A percentile compares a stretch with the other conserved stretches of the same genome.
These are phyloP conservation scores for Hydrangea macrophylla DNA, from an alignment of 148 eudicot genomes.

Conservation along the genomic window DNA sequence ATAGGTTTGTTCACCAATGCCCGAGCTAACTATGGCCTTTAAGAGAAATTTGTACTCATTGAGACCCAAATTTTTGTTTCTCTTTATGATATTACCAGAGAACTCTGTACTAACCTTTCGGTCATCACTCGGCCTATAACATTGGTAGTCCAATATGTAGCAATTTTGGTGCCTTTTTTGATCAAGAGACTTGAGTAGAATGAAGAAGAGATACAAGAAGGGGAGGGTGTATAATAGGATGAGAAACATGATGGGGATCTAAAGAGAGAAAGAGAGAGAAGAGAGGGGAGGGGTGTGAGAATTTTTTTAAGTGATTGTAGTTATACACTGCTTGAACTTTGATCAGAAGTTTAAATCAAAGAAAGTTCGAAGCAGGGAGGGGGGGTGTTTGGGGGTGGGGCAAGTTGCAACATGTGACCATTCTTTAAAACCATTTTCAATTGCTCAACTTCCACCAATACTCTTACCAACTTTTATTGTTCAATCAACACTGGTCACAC, in stretches of 20 bases:
- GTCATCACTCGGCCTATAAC: slow-evolving; percentile 57
- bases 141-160: slow-evolving; percentile 63
- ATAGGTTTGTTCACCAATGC: slow-evolving; percentile 79
- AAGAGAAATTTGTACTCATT: slow-evolving; percentile 72
- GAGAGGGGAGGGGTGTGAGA: neutral
- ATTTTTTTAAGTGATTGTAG: neutral
- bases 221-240: slow-evolving; percentile 27
- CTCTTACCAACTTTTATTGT: neutral
- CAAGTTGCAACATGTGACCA: neutral
- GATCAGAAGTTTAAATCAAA: neutral
- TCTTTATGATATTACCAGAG: slow-evolving; percentile 48
- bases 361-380: too few relatives aligned
- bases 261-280: slow-evolving; percentile 5
- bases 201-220: slow-evolving; percentile 31
- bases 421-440: neutral
- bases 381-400: neutral
- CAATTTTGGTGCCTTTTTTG: slow-evolving; percentile 40
- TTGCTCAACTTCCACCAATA: slow-evolving; percentile 8
- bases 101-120: slow-evolving; percentile 48
- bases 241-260: slow-evolving; percentile 27
- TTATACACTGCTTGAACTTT: neutral
- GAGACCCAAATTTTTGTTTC: slow-evolving; percentile 61
- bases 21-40: slow-evolving; percentile 64
- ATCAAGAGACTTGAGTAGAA: slow-evolving; percentile 20
- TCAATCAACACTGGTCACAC: neutral